Base-by-base conservation (phyloP, 139 green algal species). In the Chlamydomonas sphaeroides region DNA sequence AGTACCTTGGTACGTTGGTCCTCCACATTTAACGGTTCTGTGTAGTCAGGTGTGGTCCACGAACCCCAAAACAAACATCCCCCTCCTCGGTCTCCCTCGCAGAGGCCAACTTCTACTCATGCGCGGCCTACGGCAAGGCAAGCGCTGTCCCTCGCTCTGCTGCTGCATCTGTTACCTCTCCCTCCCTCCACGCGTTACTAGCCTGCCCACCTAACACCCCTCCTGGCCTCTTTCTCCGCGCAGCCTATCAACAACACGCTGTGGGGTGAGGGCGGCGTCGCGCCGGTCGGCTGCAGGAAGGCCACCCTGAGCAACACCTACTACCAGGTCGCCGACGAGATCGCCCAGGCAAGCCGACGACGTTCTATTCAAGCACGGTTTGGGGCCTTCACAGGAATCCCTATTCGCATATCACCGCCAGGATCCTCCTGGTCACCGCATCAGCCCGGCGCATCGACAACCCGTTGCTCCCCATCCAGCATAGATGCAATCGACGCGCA, bases 101-200 rank as follows among this genome's bases (percentile, higher is more conserved):
- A 78, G 49, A 78, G 51, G 70, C 70, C 49, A 78, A 78, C 5
- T n/a, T n/a, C n/a, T n/a, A n/a, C n/a, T n/a, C n/a, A n/a, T 78
- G 70, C 35, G 70, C 70, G 17, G 70, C 70, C 10, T 78, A 78
- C 26, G 70, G 70, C 49, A 78, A 65, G 68, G 68, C 63, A n/a
- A 23, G 32, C n/a, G n/a, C 26, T 15, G 3, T 56, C 35, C n/a
- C 23, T 48, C 28, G 45, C 30, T 53, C 18, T 71, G 11, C 21
- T 26, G 20, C 53, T 61, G 53, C 15, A 7, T 61, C 7, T 26
- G 53, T n/a, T 4, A 18, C 53, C 4, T 26, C 53, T 26, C 53
- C 11, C 10, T 51, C 45, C 45, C 10, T 51, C 45, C 14, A 8
- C 45, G 10, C n/a, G n/a, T n/a, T n/a, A n/a, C 45, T 14, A 20